Evolutionary conservation across 495 filamentous ascomycete species (phyloP).

Genomic region (Alectoria sarmentosa): DNA sequence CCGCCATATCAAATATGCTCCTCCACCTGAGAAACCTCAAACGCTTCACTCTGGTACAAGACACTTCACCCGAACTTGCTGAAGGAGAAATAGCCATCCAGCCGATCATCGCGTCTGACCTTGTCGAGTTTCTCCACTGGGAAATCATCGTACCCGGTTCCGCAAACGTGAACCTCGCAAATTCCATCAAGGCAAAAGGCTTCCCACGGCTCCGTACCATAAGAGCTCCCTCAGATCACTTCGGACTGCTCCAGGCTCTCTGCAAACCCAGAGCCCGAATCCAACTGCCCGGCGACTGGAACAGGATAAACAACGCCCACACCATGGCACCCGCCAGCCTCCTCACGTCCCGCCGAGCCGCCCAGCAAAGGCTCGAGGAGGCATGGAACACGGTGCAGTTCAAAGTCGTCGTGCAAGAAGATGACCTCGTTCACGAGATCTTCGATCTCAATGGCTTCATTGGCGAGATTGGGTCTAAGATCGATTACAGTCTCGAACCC

Average conservation of each 20-base stretch:
- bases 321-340: conserved; percentile 38
- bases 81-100: conserved; percentile 50
- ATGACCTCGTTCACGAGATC: conserved; percentile 36
- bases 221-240: conserved; percentile 66
- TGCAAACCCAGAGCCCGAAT: conserved; percentile 54
- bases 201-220: conserved; percentile 65
- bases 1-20: conserved; percentile 68
- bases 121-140: conserved; percentile 71
- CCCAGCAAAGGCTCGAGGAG: conserved; percentile 50
- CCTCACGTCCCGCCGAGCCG: conserved; percentile 43
- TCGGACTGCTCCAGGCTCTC: conserved; percentile 63
- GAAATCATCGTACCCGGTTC: conserved; percentile 53
- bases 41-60: conserved; percentile 65
- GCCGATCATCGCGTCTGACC: conserved; percentile 61
- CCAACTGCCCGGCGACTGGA: conserved; percentile 42
- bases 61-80: conserved; percentile 47
- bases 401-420: conserved; percentile 49
- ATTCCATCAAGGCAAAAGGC: conserved; percentile 58
- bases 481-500: conserved; percentile 52
- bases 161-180: conserved; percentile 66
- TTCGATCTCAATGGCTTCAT: conserved; percentile 51
- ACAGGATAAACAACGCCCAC: conserved; percentile 28
- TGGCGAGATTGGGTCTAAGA: conserved; percentile 46
- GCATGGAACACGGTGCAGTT: conserved; percentile 47
- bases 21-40: conserved; percentile 55